Base-by-base conservation (phyloP, 1,284 basidiomycete genomes). In the Singerocomus inundabilis region DNA sequence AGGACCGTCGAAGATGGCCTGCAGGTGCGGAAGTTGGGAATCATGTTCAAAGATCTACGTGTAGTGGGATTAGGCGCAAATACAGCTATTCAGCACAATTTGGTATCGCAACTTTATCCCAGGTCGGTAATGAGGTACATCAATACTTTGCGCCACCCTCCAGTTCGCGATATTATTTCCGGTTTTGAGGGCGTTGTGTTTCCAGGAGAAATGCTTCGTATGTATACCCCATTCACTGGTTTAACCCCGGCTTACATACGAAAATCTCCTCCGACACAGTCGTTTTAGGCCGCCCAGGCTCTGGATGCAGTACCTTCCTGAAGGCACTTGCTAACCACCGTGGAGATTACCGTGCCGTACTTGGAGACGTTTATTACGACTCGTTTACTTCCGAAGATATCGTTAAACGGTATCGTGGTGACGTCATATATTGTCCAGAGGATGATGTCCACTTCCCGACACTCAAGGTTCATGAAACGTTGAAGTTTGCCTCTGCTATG, bases 401-500 rank as follows among this genome's bases (percentile, higher is more conserved):
- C 36, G 50, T 66, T 16, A 71, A 76, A 38, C 75, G 75, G 53
- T 83, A 78, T 63, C 80, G 83, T 5, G 84, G 85, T 11, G 85
- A 87, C 55, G 77, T 84, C 4, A 73, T 78, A 46, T 88, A 85
- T 62, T 82, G 75, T 50, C 81, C 82, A 0, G 84, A 86, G 63
- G 81, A 84, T 56, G 89, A 91, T 57, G 70, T 83, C 1, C 89
- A 90, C 62, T 87, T 88, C 57, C 81, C 88, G 1, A 84, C 83
- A 0, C 74, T 91, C 44, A 88, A 83, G 1, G 87, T 91, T 12
- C 72, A 73, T 41, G 75, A 84, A 63, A 88, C 86, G 0, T 67
- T 88, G 10, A 58, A 69, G 31, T 83, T 90, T 58, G 78, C 87
- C 1, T 75, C 84, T 1, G 78, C 74, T 48, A 81, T 77, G 28